A percentile compares a stretch with the other conserved stretches of the same genome.
phyloP scores from a whole-genome alignment of 148 eudicot genomes.

The Cornus controversa region DNA sequence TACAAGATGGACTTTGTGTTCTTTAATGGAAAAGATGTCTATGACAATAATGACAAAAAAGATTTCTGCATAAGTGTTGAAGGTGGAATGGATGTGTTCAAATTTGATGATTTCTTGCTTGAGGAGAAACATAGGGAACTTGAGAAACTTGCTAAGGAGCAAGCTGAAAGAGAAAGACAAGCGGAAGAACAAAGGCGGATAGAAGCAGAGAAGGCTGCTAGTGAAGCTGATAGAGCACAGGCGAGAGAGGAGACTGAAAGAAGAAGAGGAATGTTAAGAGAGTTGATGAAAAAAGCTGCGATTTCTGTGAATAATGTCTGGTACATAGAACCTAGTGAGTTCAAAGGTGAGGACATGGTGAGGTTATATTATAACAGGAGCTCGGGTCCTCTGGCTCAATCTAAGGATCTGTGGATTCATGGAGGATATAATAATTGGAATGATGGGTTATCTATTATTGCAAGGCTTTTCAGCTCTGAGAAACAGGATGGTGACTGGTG shows the following conservation, averaged over 20 bases:
- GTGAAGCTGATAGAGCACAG: slow-evolving; percentile 81
- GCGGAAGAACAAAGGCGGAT: slow-evolving; percentile 69
- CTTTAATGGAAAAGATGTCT: slow-evolving; percentile 77
- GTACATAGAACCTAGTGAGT: slow-evolving; percentile 65
- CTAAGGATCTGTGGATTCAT: slow-evolving; percentile 84
- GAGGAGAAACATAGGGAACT: slow-evolving; percentile 89
- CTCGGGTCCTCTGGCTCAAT: slow-evolving; percentile 80
- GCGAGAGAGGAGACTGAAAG: slow-evolving; percentile 68
- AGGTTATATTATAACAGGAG: slow-evolving; percentile 71
- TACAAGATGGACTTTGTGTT: slow-evolving; percentile 85
- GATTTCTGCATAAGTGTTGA: slow-evolving; percentile 78
- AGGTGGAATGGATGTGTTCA: slow-evolving; percentile 65
- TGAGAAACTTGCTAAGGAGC: slow-evolving; percentile 60
- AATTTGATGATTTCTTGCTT: slow-evolving; percentile 89
- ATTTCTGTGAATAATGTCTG: slow-evolving; percentile 56
- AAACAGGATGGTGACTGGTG: slow-evolving; percentile 73
- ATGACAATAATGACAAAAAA: slow-evolving; percentile 78
- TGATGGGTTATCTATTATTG: slow-evolving; percentile 70
- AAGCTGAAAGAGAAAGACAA: slow-evolving; percentile 78
- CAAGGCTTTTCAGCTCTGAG: slow-evolving; percentile 60
- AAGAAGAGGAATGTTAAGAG: slow-evolving; percentile 46
- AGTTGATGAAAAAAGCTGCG: slow-evolving; percentile 41
- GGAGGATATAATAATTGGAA: slow-evolving; percentile 90
- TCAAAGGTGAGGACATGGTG: slow-evolving; percentile 60
- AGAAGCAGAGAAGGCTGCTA: slow-evolving; percentile 73